Evolutionary conservation across 768 basidiomycete genomes (phyloP), one percentile per base, ranked within the genome.

Genomic region (Naematelia aurantialba): DNA sequence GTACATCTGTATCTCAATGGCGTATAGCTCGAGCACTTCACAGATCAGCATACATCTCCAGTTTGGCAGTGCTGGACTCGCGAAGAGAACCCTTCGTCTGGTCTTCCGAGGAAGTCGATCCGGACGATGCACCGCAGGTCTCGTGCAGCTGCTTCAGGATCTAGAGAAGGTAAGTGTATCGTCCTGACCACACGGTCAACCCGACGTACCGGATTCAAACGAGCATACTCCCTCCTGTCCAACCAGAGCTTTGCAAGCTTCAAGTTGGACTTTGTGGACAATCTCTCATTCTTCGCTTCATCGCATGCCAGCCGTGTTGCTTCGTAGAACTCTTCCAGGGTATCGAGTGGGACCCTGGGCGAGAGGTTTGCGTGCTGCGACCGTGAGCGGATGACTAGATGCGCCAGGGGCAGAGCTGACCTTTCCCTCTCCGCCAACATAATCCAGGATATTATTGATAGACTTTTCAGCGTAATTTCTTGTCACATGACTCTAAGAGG

Each of bases 1-100:
- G 80, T 97, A 92, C 96, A 99, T 99, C 75, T 98, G 93, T 58
- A 99, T 99, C 77, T 99, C 96, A 44, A 98, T 85, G 0, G 96
- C 94, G 69, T 97, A 97, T 39, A 98, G 91, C 78, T 99, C 96
- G 25, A 98, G 83, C 10, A 98, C 75, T 76, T 34, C 13, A 39
- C 17, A 8, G n/a, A 29, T 53, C 4, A 59, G 55, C 45, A 22
- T 63, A 17, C 52, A 46, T 46, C 42, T n/a, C 17, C 27, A 25
- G 14, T 12, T 21, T 30, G 29, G 44, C 26, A 12, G 10, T 56
- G 5, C 4, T 46, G 30, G 19, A 64, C 75, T 62, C 51, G 75
- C 75, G 82, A 62, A 96, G 87, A 0, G 94, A 96, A 12, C 93
- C 93, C 52, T 89, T 86, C 19, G 79, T 79, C 75, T 96, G 93